Base-by-base conservation (phyloP, 106 monocot species). In the Dendrobium officinale region DNA sequence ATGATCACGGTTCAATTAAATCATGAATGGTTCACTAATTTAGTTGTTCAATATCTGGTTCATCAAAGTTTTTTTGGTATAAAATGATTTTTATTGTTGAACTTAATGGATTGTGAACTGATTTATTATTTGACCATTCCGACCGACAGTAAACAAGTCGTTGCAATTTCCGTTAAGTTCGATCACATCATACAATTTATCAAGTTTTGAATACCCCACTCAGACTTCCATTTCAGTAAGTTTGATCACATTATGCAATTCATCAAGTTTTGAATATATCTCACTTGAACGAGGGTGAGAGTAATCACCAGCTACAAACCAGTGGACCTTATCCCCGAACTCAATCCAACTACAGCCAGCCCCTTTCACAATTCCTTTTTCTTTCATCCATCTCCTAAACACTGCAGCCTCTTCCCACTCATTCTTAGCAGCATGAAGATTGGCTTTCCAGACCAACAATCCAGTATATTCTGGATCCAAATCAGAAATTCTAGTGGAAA, bases 271-370 rank as follows among this genome's bases (percentile, higher is more conserved):
- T 0, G 78, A 49, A 73, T 92, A 85, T 15, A 94, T 40, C 26
- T 56, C 67, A 29, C 6, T 54, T 73, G 85, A 88, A 76, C 88
- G 81, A 2, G 70, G 80, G 48, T 86, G 83, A 17, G 81, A 80
- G 29, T 79, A 19, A 77, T 88, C 85, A 73, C 73, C 77, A 74
- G 84, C 82, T 24, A 68, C 61, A 49, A 88, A 88, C 26, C 66
- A 86, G 73, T 81, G 87, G 61, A 81, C 55, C 15, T 44, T 74
- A 22, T 40, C 51, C 75, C 83, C 88, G 54, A 81, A 37, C 55
- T 87, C 85, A 86, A 88, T 88, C 85, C 86, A 87, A 75, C 93
- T 90, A 79, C 78, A 84, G 2, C 87, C 88, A 37, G 85, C 85
- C 72, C 77, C 85, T 83, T 93, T 93, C 83, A 64, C 61, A 68